Percentiles rank a stretch among this genome's conserved stretches.
phyloP scores from a whole-genome alignment of 108 stramenopile species.

The Discostella stelligeroides region DNA sequence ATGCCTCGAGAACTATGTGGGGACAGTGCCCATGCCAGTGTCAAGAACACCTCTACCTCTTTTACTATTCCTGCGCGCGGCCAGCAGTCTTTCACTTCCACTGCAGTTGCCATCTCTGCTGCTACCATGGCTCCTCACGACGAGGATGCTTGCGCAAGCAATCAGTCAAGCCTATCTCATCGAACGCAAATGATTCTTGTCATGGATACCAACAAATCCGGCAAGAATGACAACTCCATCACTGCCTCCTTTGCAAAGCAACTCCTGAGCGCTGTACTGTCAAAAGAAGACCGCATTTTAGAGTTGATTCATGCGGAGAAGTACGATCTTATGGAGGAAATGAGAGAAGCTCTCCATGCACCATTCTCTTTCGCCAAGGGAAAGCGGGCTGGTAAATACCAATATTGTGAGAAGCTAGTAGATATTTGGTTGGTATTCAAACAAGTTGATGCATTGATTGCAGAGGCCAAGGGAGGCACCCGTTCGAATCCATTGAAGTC shows the following conservation, averaged over 20 bases:
- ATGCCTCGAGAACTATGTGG: no score
- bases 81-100: no score
- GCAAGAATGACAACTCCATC: neutral
- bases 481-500: neutral
- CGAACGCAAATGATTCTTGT: conserved; percentile 3
- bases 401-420: neutral
- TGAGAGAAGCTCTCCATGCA: neutral
- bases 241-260: neutral
- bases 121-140: no score
- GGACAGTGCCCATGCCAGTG: no score
- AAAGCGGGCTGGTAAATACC: neutral
- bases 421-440: conserved; percentile 5
- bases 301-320: neutral
- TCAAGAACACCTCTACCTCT: no score
- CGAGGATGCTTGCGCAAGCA: no score
- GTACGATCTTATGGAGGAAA: neutral
- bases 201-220: neutral
- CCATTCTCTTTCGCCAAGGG: neutral
- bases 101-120: no score
- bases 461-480: neutral
- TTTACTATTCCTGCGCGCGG: no score
- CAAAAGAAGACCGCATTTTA: neutral
- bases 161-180: no score
- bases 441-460: neutral
- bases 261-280: neutral